Evolutionary conservation across 176 grass and related monocot species (phyloP).

Genomic region (Oryza longistaminata): DNA sequence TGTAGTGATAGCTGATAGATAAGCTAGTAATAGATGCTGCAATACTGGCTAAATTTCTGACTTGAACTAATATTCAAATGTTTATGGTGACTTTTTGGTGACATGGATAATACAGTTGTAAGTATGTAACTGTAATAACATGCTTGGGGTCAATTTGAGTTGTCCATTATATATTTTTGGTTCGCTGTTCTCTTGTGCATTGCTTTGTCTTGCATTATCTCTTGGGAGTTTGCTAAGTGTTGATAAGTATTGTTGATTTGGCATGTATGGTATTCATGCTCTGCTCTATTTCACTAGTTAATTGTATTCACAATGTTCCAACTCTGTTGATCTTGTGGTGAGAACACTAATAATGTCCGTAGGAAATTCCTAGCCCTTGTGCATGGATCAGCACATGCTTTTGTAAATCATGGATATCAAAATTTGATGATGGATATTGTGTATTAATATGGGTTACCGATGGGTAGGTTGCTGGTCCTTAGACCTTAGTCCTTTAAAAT

Average conservation of each 20-base stretch:
- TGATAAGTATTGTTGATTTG: neutral
- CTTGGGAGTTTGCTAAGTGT: neutral
- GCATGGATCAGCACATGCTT: neutral
- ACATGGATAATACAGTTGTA: neutral
- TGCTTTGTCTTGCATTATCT: neutral
- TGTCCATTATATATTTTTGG: neutral
- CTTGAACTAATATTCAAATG: neutral
- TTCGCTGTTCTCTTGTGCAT: neutral
- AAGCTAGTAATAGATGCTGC: neutral
- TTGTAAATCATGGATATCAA: neutral
- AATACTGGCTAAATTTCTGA: neutral
- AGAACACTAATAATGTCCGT: neutral
- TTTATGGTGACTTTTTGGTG: neutral
- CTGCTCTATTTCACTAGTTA: neutral
- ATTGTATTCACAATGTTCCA: neutral
- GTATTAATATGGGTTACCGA: neutral
- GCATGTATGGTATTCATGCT: neutral
- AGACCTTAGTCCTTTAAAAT: neutral
- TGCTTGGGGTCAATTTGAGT: neutral
- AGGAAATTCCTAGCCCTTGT: neutral
- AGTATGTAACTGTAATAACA: neutral
- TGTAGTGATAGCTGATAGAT: neutral
- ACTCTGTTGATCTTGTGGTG: neutral
- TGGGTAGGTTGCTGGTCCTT: neutral
- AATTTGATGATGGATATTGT: neutral